Conservation (phyloP, 1,284 basidiomycete species). For the Macrocybe sp. region DNA sequence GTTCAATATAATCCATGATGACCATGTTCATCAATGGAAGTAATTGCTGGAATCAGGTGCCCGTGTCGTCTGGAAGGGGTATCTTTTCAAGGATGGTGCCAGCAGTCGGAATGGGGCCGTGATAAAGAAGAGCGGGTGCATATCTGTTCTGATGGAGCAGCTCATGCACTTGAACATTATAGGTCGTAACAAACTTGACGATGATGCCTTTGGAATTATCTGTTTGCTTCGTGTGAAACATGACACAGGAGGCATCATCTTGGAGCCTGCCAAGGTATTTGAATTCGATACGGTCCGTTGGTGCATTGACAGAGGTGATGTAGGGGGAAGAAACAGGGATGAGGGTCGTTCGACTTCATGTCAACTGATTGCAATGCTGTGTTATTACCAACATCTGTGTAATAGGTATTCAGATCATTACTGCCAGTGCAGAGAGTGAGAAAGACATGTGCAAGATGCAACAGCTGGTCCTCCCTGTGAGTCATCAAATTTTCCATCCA, state of each 20-base stretch:
- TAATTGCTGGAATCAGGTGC: neutral
- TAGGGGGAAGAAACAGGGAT: too few species aligned
- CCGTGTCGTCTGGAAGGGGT: too few species aligned
- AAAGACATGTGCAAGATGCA: too few species aligned
- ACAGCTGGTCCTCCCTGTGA: neutral
- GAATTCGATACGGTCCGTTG: too few species aligned
- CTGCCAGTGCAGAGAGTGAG: too few species aligned
- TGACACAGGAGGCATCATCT: neutral
- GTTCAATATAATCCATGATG: constrained; percentile 17
- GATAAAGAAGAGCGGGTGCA: neutral
- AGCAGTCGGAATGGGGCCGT: neutral
- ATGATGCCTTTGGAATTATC: neutral
- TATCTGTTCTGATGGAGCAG: neutral
- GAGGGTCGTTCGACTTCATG: too few species aligned
- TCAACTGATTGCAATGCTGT: too few species aligned
- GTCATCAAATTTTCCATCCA: constrained; percentile 10
- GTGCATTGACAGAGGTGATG: too few species aligned
- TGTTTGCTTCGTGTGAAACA: neutral
- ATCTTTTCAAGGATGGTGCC: too few species aligned
- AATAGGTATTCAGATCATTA: too few species aligned
- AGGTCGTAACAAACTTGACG: neutral
- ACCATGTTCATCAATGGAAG: constrained; percentile 10
- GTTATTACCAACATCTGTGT: too few species aligned
- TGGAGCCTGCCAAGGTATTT: too few species aligned
- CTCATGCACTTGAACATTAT: neutral